phyloP scores from a whole-genome alignment of 345 rosid genomes.

The Limnanthes douglasii region DNA sequence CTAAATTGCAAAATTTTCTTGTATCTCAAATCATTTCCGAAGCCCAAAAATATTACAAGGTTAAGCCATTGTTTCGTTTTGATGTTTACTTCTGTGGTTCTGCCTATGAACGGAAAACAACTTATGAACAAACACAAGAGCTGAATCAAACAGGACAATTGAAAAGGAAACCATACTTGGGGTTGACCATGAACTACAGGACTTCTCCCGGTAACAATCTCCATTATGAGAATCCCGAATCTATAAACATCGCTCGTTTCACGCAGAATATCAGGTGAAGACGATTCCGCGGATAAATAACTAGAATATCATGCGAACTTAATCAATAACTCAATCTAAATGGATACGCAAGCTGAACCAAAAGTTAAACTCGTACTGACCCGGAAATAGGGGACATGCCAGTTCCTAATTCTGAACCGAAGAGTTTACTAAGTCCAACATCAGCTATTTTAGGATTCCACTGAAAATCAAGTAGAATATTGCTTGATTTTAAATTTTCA shows the following conservation, averaged over 20 bases:
- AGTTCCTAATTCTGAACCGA: constrained; percentile 8
- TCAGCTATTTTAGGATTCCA: constrained; percentile 70
- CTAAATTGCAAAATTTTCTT: not conserved
- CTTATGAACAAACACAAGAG: too few relatives aligned
- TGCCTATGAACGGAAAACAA: too few relatives aligned
- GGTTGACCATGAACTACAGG: constrained; percentile 36
- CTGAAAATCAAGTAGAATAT: constrained; percentile 53
- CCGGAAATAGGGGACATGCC: constrained; percentile 9
- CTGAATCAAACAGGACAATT: not conserved
- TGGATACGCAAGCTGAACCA: not conserved
- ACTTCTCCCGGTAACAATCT: constrained; percentile 44
- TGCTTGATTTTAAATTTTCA: constrained; percentile 40
- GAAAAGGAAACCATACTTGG: constrained; percentile 14
- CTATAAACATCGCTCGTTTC: constrained; percentile 39
- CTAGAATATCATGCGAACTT: constrained; percentile 11
- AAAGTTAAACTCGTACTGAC: constrained; percentile 2
- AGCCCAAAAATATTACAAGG: too few relatives aligned
- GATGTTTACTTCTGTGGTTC: too few relatives aligned
- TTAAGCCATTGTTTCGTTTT: too few relatives aligned
- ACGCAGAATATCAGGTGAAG: constrained; percentile 10
- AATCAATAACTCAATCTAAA: not conserved
- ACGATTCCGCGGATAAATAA: constrained; percentile 14
- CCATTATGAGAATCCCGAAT: constrained; percentile 66
- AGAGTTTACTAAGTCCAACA: constrained; percentile 24
- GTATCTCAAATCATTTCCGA: not conserved